Evolutionary conservation across 345 rosid genomes (phyloP), one percentile per base, ranked within the genome.

Genomic region (Eucalyptus pumila): DNA sequence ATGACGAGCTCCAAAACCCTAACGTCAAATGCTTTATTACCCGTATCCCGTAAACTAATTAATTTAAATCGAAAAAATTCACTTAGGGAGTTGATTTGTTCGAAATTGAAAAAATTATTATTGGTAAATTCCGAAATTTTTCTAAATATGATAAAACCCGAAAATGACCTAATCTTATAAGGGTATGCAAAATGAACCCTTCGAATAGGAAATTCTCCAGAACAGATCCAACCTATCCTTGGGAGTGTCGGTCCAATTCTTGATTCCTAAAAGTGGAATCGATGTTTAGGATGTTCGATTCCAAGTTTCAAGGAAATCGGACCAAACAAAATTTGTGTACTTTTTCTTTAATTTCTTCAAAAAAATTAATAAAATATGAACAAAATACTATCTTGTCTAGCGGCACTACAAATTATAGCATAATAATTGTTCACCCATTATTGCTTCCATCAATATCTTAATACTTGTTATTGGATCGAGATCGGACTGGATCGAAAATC

Each of bases 231-330:
- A 51, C 1, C 19, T n/a, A 51, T 6, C 17, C 4, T 51, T 0
- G 2, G 0, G 9, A 51, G 54, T 3, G 23, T 51, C 2, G 0
- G 1, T 51, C 0, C 1, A 0, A 3, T 51, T 48, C 1, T 0
- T 2, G 0, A 51, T 3, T 17, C 1, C 0, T 16, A 51, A 16
- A 51, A 16, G 21, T 51, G 23, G 2, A 51, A 51, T 51, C 0
- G 9, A 0, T 16, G 4, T 51, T 14, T 0, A 1, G 0, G 23
- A 1, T 0, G 2, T 51, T 3, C 0, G 0, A 51, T 51, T 51
- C 23, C 54, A 1, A 16, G 0, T 51, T 1, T 50, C 2, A 15
- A 50, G 21, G 19, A 19, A 50, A 16, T 51, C 0, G 0, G 0
- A 51, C 4, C 4, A 0, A 0, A 51, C 21, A 2, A 50, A 16